A percentile compares a stretch with the other conserved stretches of the same genome.
These are phyloP conservation scores for Casuarina equisetifolia DNA, from an alignment of 306 rosid species.

Conservation along the genomic window DNA sequence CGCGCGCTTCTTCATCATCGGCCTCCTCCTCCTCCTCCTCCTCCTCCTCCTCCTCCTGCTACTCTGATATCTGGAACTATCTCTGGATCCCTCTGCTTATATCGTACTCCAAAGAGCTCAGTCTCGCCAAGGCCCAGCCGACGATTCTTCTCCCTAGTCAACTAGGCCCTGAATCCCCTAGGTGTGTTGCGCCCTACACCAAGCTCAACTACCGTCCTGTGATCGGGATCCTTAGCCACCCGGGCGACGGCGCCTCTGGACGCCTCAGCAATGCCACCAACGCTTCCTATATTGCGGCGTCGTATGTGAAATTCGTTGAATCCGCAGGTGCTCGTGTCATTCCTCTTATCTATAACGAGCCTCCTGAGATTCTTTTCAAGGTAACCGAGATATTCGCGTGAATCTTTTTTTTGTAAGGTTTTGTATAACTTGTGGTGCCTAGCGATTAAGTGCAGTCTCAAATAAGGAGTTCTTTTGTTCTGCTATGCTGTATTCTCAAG, in stretches of 20 bases:
- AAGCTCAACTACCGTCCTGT: conserved; percentile 64
- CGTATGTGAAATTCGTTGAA: conserved; percentile 81
- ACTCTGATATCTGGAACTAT: conserved; percentile 40
- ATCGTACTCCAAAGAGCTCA: conserved; percentile 31
- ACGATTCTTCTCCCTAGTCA: conserved; percentile 51
- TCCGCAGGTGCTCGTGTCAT: conserved; percentile 86
- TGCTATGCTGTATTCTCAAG: not conserved
- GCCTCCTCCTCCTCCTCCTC: not conserved
- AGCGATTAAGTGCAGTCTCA: not conserved
- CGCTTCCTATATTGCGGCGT: conserved; percentile 74
- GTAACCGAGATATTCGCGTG: conserved; percentile 13
- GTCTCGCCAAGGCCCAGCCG: conserved; percentile 25
- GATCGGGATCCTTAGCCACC: conserved; percentile 82
- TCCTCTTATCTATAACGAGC: conserved; percentile 75
- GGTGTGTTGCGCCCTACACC: conserved; percentile 46
- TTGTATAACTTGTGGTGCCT: not conserved
- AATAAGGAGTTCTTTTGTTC: not conserved
- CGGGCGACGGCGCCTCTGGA: conserved; percentile 85
- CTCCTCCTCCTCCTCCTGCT: not conserved
- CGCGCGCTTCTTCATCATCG: conserved; percentile 6
- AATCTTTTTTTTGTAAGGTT: not conserved
- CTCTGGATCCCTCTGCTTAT: conserved; percentile 40
- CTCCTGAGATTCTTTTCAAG: conserved; percentile 55
- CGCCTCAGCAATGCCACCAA: conserved; percentile 58
- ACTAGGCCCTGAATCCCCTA: conserved; percentile 28